Percentiles rank a stretch among this genome's conserved stretches.
Conservation (phyloP, 1,284 basidiomycete genomes). For the Xerocomus amazonicus region DNA sequence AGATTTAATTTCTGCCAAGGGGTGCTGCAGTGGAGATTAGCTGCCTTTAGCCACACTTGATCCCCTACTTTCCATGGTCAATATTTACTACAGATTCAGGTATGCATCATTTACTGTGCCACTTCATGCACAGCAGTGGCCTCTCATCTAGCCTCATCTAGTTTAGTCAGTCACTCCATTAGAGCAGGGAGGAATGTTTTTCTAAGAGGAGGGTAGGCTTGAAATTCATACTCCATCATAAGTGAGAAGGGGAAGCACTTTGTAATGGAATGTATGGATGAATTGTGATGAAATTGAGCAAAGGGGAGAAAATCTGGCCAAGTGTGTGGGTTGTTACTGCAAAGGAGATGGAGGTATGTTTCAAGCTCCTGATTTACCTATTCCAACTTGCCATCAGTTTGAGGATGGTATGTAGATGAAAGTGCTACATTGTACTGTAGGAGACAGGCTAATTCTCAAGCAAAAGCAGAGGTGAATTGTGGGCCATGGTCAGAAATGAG, state of each 20-base stretch:
- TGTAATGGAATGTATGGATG: not conserved
- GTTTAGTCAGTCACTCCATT: fast-evolving
- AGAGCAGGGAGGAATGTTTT: not conserved
- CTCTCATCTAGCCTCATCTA: not conserved
- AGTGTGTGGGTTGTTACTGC: not conserved
- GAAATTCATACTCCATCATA: not conserved
- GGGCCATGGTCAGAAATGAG: not conserved
- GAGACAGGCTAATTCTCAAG: not conserved
- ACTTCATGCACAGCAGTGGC: not conserved
- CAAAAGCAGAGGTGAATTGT: not conserved
- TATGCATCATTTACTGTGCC: not conserved
- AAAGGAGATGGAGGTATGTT: not conserved
- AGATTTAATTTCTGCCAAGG: not conserved
- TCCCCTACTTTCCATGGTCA: not conserved
- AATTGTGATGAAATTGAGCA: not conserved
- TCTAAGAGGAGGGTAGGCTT: not conserved
- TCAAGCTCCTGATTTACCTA: not conserved
- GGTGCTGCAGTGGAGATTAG: not conserved
- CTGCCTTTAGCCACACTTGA: not conserved
- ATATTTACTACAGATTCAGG: no score
- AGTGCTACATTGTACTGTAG: not conserved
- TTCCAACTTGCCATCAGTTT: not conserved
- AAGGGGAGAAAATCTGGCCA: not conserved
- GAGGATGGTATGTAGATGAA: not conserved
- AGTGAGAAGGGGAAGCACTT: not conserved